A percentile compares a stretch with the other conserved stretches of the same genome.
Evolutionary conservation across 768 basidiomycete genomes (phyloP).

Genomic region (Mycena haematopus): DNA sequence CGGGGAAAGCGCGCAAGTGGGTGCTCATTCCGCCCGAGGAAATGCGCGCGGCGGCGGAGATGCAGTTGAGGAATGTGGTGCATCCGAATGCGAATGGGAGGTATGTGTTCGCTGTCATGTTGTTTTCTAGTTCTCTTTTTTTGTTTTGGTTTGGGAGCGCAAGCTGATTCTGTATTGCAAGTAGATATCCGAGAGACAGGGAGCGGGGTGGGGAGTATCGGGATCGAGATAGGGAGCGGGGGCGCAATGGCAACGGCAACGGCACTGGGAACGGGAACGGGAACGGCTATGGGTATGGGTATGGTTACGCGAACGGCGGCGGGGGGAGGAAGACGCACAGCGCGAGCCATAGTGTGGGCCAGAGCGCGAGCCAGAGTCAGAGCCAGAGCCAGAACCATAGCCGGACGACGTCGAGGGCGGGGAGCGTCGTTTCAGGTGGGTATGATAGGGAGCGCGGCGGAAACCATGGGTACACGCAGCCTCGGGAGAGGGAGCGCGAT

Average conservation of each 20-base stretch:
- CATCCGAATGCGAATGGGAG: not conserved
- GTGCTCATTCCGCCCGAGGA: conserved; percentile 55
- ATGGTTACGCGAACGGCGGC: not conserved
- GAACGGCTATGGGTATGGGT: conserved; percentile 6
- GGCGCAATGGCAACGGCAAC: not conserved
- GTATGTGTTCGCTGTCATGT: not conserved
- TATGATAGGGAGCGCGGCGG: not conserved
- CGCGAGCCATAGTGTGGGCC: conserved; percentile 7
- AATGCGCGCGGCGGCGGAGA: conserved; percentile 51
- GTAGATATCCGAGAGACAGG: not conserved
- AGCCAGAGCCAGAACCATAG: conserved; percentile 17
- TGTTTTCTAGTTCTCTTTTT: not conserved
- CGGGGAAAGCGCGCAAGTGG: conserved; percentile 43
- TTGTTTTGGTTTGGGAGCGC: not conserved
- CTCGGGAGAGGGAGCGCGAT: not conserved
- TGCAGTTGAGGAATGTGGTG: conserved; percentile 14
- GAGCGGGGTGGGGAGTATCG: not conserved
- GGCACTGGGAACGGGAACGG: not conserved
- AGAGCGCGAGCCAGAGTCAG: conserved; percentile 15
- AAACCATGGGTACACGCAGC: too few species aligned
- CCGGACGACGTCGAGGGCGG: conserved; percentile 21
- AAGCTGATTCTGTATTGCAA: not conserved
- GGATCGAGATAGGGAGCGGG: not conserved
- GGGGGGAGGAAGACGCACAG: conserved; percentile 14
- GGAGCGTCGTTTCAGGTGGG: conserved; percentile 13